Conservation (phyloP, 352 stramenopile genomes). For the Globisporangium acanthophoron region DNA sequence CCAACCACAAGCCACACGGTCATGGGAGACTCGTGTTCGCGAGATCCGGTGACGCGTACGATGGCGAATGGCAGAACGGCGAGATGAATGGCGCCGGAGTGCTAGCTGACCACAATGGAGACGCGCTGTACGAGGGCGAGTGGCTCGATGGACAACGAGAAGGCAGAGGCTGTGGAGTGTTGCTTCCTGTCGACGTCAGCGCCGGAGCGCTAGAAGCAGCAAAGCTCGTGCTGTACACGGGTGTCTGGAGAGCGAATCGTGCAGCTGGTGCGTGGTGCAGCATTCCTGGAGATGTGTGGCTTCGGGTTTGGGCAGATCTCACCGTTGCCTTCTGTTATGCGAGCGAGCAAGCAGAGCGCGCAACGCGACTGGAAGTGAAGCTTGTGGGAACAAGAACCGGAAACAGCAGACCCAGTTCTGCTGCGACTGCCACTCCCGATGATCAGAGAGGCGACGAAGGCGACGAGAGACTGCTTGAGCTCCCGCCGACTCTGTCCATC, state of each 20-base stretch:
- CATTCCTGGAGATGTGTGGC: not conserved
- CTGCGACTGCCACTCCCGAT: not conserved
- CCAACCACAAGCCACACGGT: constrained; percentile 33
- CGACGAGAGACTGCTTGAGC: constrained; percentile 4
- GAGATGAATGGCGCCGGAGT: constrained; percentile 17
- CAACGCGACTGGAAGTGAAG: constrained; percentile 12
- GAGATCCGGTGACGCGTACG: constrained; percentile 17
- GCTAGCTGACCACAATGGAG: constrained; percentile 10
- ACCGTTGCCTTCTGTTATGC: not conserved
- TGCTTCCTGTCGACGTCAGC: constrained; percentile 1
- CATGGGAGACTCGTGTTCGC: constrained; percentile 25
- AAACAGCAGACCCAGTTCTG: constrained; percentile 1
- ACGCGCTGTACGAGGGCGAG: constrained; percentile 34
- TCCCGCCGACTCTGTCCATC: constrained; percentile 11
- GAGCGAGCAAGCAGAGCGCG: constrained; percentile 5
- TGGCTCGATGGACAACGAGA: constrained; percentile 31
- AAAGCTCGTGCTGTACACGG: constrained; percentile 14
- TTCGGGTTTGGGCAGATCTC: not conserved
- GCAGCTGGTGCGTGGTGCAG: constrained; percentile 16
- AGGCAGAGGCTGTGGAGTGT: constrained; percentile 16
- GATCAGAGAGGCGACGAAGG: constrained; percentile 1
- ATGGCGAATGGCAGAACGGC: constrained; percentile 39
- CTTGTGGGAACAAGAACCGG: not conserved
- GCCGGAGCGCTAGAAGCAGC: too few relatives aligned
- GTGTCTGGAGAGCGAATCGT: constrained; percentile 14